Conservation (phyloP, 495 filamentous ascomycete genomes). For the Aspergillus sparsus region DNA sequence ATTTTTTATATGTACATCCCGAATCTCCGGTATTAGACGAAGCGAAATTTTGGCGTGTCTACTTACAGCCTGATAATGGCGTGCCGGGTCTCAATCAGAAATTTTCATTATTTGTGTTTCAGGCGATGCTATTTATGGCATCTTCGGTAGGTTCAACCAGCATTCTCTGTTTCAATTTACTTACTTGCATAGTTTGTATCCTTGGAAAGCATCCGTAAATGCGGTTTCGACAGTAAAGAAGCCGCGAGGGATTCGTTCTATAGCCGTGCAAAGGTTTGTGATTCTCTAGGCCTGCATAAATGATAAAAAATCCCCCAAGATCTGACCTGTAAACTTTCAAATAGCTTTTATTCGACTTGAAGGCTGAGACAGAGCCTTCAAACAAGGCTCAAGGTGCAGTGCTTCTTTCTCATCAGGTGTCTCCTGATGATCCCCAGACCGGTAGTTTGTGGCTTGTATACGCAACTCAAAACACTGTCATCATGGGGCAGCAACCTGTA, state of each 20-base stretch:
- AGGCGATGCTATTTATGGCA: constrained; percentile 47
- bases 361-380: constrained; percentile 30
- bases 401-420: constrained; percentile 43
- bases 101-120: constrained; percentile 50
- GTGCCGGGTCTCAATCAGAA: constrained; percentile 19
- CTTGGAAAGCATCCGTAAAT: constrained; percentile 35
- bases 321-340: neutral
- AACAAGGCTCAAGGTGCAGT: constrained; percentile 46
- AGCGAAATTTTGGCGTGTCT: constrained; percentile 48
- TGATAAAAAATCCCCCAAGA: neutral
- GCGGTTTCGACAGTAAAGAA: constrained; percentile 44
- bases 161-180: neutral
- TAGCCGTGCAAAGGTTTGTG: constrained; percentile 24
- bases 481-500: constrained; percentile 37
- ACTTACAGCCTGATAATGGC: constrained; percentile 11
- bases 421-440: constrained; percentile 36
- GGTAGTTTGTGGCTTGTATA: constrained; percentile 47
- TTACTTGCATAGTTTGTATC: constrained; percentile 37
- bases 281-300: neutral
- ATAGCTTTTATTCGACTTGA: constrained; percentile 31
- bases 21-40: constrained; percentile 48
- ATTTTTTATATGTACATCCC: constrained; percentile 50
- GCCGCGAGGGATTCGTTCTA: constrained; percentile 44
- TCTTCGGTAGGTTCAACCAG: constrained; percentile 39
- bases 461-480: constrained; percentile 48